Percentiles rank a stretch among this genome's conserved stretches.
These are phyloP conservation scores for Leccinum subrobustum DNA, from an alignment of 1,284 basidiomycete species.

Conservation along the genomic window DNA sequence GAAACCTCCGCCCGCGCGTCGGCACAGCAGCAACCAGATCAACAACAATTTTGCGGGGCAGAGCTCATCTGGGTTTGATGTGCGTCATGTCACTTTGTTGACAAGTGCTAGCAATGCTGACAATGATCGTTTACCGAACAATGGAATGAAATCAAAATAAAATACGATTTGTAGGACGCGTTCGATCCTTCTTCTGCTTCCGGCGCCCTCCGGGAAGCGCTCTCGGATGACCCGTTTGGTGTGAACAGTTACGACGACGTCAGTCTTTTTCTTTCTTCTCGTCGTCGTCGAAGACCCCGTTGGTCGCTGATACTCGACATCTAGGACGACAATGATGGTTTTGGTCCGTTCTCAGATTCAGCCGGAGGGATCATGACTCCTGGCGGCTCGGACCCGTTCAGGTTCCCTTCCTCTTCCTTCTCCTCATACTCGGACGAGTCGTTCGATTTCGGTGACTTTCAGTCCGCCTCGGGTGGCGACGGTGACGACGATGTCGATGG, in stretches of 20 bases:
- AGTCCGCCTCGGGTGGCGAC: conserved; percentile 38
- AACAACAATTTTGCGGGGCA: conserved; percentile 33
- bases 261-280: neutral
- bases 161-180: conserved; percentile 44
- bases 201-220: conserved; percentile 28
- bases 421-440: conserved; percentile 60
- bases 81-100: conserved; percentile 31
- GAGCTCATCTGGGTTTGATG: conserved; percentile 61
- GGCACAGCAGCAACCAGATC: conserved; percentile 37
- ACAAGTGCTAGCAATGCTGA: neutral
- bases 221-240: conserved; percentile 54
- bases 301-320: conserved; percentile 5
- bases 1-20: conserved; percentile 53
- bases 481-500: neutral
- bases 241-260: conserved; percentile 49
- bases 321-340: conserved; percentile 46
- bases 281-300: conserved; percentile 19
- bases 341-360: conserved; percentile 75
- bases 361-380: conserved; percentile 34
- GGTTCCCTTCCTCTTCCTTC: conserved; percentile 50
- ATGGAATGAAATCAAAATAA: neutral
- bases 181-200: conserved; percentile 44
- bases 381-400: conserved; percentile 51
- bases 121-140: neutral
- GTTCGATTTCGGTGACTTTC: conserved; percentile 81